Conservation (phyloP, 2,329 filamentous ascomycete species). For the Alternaria sp. region DNA sequence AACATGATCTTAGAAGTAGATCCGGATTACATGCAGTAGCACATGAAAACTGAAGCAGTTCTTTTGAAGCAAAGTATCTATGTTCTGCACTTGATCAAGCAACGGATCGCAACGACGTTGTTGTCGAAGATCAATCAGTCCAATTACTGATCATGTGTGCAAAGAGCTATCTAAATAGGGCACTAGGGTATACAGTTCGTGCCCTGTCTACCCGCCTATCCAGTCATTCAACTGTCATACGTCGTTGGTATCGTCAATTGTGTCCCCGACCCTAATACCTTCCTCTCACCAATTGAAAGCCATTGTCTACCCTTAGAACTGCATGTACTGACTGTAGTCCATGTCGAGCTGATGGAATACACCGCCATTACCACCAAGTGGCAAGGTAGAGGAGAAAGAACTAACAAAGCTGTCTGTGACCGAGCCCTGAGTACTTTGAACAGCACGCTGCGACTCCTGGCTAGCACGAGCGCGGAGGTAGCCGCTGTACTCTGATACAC, state of each 20-base stretch:
- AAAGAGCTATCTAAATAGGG: background rate
- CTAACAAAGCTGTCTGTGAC: background rate
- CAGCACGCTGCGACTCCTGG: conserved; percentile 11
- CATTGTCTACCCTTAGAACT: background rate
- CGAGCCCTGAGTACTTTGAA: conserved; percentile 3
- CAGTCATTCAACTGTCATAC: background rate
- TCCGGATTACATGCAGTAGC: conserved; percentile 31
- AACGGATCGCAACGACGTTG: conserved; percentile 10
- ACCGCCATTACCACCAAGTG: background rate
- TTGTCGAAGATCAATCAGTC: conserved; percentile 5
- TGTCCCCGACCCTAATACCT: background rate
- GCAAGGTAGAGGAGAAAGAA: background rate
- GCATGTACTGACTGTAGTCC: background rate
- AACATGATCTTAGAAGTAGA: conserved; percentile 45
- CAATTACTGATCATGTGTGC: background rate
- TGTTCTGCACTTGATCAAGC: conserved; percentile 4
- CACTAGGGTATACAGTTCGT: background rate
- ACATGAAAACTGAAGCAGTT: background rate
- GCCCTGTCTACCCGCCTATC: background rate
- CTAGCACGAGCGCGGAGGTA: conserved; percentile 32
- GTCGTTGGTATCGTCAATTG: background rate
- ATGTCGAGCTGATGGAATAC: background rate
- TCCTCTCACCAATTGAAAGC: background rate
- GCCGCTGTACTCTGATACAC: conserved; percentile 30
- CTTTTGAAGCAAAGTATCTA: background rate